phyloP scores from a whole-genome alignment of 1,284 basidiomycete genomes.

The Anthracocystis panici-leucophaei region DNA sequence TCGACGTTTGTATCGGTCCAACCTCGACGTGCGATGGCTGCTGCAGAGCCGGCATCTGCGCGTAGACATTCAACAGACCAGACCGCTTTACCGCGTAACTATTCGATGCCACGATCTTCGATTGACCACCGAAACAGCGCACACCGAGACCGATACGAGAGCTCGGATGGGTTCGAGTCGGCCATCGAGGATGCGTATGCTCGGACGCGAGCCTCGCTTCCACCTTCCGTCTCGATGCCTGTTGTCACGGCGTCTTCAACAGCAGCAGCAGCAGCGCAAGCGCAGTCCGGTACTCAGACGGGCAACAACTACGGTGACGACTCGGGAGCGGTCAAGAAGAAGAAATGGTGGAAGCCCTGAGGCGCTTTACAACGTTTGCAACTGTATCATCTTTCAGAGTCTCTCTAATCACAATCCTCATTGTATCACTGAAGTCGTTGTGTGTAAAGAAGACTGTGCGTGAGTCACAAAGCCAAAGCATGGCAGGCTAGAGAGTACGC shows the following conservation, averaged over 20 bases:
- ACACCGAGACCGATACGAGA: slow-evolving; percentile 9
- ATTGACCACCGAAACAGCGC: slow-evolving; percentile 2
- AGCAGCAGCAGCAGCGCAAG: not conserved
- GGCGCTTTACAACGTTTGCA: too few relatives aligned
- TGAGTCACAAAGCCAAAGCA: not conserved
- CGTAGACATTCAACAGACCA: slow-evolving; percentile 23
- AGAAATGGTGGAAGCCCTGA: slow-evolving; percentile 40
- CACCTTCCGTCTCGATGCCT: slow-evolving; percentile 30
- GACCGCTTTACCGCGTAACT: slow-evolving; percentile 23
- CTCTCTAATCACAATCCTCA: not conserved
- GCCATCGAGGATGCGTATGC: slow-evolving; percentile 33
- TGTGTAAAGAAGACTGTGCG: not conserved
- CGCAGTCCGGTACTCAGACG: not conserved
- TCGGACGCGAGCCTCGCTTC: slow-evolving; percentile 28
- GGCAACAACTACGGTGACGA: not conserved
- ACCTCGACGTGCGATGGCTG: slow-evolving; percentile 6
- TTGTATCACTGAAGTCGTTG: not conserved
- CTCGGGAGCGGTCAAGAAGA: slow-evolving; percentile 26
- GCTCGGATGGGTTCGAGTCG: slow-evolving; percentile 28
- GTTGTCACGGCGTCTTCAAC: slow-evolving; percentile 6
- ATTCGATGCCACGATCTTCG: slow-evolving; percentile 25
- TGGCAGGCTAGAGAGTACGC: too few relatives aligned
- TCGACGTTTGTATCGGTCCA: slow-evolving; percentile 31
- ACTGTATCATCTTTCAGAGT: not conserved
- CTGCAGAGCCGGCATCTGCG: not conserved